Evolutionary conservation across 495 filamentous ascomycete genomes (phyloP).

Genomic region (Hyphodiscus hymeniophilus): DNA sequence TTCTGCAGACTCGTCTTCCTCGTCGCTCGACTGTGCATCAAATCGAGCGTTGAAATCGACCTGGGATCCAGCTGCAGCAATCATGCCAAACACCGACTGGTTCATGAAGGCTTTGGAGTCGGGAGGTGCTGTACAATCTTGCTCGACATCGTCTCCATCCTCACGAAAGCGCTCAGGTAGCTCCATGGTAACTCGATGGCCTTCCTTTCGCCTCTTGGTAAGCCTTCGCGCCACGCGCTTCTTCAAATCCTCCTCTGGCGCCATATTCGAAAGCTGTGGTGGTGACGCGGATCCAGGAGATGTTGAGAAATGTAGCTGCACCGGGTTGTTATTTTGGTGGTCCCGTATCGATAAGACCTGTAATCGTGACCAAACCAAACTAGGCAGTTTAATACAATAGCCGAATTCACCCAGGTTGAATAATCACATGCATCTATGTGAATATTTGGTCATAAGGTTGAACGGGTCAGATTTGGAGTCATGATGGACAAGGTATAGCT

Average conservation of each 20-base stretch:
- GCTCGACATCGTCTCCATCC: slow-evolving; percentile 55
- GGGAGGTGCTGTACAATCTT: slow-evolving; percentile 63
- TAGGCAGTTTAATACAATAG: too few relatives aligned
- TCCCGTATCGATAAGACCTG: not conserved
- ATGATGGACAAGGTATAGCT: too few relatives aligned
- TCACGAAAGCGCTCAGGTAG: slow-evolving; percentile 70
- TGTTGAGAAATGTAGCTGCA: not conserved
- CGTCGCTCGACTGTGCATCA: slow-evolving; percentile 73
- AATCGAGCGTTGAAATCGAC: slow-evolving; percentile 75
- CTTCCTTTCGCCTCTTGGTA: slow-evolving; percentile 49
- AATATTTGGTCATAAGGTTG: too few relatives aligned
- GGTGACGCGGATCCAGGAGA: slow-evolving; percentile 3
- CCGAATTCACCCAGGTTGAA: too few relatives aligned
- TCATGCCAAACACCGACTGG: slow-evolving; percentile 89
- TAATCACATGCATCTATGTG: slow-evolving; percentile 2
- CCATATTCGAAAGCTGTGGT: slow-evolving; percentile 28
- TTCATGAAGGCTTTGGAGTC: slow-evolving; percentile 59
- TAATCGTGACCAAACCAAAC: too few relatives aligned
- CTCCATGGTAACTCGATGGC: slow-evolving; percentile 55
- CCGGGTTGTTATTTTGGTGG: not conserved
- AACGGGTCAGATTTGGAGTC: too few relatives aligned
- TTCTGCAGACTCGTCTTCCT: slow-evolving; percentile 47
- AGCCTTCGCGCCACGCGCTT: slow-evolving; percentile 40
- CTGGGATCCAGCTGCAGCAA: slow-evolving; percentile 79
- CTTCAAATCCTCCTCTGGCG: slow-evolving; percentile 28